These are phyloP conservation scores for Saxophila tyrrhenica DNA, from an alignment of 495 filamentous ascomycete species.

Conservation along the genomic window DNA sequence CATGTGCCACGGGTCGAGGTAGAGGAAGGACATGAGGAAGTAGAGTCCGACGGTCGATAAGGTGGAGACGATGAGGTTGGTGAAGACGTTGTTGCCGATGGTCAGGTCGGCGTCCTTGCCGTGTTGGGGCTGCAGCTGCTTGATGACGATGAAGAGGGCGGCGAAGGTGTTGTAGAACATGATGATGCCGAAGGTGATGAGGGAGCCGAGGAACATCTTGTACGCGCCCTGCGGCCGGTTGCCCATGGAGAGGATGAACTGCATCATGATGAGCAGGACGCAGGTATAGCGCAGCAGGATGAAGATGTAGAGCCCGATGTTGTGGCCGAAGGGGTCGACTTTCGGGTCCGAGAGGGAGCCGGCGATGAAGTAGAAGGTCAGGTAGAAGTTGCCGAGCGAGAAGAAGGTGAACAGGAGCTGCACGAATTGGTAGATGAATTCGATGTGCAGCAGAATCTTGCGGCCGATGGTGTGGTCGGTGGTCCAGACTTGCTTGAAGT, in stretches of 20 bases:
- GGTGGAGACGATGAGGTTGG: slow-evolving; percentile 86
- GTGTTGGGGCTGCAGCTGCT: slow-evolving; percentile 64
- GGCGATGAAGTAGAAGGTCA: slow-evolving; percentile 97
- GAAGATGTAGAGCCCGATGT: slow-evolving; percentile 77
- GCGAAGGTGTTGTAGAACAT: slow-evolving; percentile 95
- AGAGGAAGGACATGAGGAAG: slow-evolving; percentile 91
- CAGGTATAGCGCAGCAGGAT: slow-evolving; percentile 71
- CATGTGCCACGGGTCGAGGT: slow-evolving; percentile 99
- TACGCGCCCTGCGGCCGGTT: slow-evolving; percentile 96
- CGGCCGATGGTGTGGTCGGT: slow-evolving; percentile 85
- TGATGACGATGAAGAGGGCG: slow-evolving; percentile 71
- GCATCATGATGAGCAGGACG: slow-evolving; percentile 77
- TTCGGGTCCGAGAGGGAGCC: slow-evolving; percentile 74
- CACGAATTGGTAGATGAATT: slow-evolving; percentile 91
- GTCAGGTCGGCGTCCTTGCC: slow-evolving; percentile 31
- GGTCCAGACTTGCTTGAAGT: slow-evolving; percentile 84
- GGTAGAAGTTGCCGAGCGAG: slow-evolving; percentile 94
- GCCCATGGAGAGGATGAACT: slow-evolving; percentile 97
- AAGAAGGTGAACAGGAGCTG: slow-evolving; percentile 93
- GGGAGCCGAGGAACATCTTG: slow-evolving; percentile 75
- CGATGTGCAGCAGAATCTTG: slow-evolving; percentile 86
- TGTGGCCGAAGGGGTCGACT: slow-evolving; percentile 82
- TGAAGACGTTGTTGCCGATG: slow-evolving; percentile 78
- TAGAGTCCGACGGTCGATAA: slow-evolving; percentile 85
- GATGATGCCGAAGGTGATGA: slow-evolving; percentile 81